Conservation (phyloP, 2,329 filamentous ascomycete species). For the Curvularia eragrostidis region DNA sequence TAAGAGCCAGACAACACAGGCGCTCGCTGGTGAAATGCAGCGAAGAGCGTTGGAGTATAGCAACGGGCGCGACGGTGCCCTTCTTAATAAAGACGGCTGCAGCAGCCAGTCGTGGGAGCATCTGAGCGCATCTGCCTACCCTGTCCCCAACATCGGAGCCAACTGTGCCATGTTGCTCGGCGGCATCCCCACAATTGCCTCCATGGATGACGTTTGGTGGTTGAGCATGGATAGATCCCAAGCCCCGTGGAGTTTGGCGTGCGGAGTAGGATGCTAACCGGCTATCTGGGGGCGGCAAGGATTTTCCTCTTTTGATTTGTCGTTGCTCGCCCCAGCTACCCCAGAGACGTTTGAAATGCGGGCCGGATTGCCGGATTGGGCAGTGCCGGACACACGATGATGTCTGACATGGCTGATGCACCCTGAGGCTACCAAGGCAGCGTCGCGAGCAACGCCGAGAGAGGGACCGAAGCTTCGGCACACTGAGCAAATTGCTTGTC, state of each 20-base stretch:
- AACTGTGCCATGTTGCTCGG: constrained; percentile 14
- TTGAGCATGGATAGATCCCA: constrained; percentile 19
- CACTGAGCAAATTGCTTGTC: constrained; percentile 12
- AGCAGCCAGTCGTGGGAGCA: constrained; percentile 15
- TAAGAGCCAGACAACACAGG: not conserved
- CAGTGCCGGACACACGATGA: constrained; percentile 11
- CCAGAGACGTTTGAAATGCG: not conserved
- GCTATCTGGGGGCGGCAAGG: constrained; percentile 9
- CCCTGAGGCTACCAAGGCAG: constrained; percentile 7
- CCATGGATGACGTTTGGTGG: constrained; percentile 23
- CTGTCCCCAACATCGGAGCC: constrained; percentile 9
- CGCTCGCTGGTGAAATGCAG: not conserved
- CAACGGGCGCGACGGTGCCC: constrained; percentile 9
- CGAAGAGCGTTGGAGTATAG: not conserved
- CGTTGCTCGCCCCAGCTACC: not conserved
- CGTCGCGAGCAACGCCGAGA: constrained; percentile 9
- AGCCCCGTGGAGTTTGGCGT: constrained; percentile 25
- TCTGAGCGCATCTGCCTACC: constrained; percentile 11
- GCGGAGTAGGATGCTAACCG: constrained; percentile 21
- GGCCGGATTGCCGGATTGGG: constrained; percentile 9
- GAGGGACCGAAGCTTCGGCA: constrained; percentile 11
- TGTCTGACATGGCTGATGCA: constrained; percentile 9
- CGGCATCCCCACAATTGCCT: constrained; percentile 19
- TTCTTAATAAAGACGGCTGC: constrained; percentile 9
- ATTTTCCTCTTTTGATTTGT: constrained; percentile 5